Base-by-base conservation (phyloP, 176 grass and related monocot species). In the Tillandsia leiboldiana region DNA sequence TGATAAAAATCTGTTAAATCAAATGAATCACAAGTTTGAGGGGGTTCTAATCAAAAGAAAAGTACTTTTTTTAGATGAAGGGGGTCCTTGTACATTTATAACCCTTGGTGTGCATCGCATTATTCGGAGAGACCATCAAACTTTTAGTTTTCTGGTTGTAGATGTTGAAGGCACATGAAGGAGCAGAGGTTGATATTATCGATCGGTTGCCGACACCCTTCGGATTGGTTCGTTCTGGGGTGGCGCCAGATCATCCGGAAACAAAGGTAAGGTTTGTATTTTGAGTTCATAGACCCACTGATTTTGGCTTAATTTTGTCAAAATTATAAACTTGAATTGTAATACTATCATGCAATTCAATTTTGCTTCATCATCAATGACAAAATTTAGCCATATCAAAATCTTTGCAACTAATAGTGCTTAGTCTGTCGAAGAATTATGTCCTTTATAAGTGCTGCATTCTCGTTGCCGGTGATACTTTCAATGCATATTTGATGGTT, bases 161-260 rank as follows among this genome's bases (percentile, higher is more conserved):
- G 93, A 85, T 97, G 84, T 61, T 92, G 51, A 97, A 90, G 77
- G 82, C 86, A 48, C 84, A 77, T 75, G 77, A 86, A 80, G 70
- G 51, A 49, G 86, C 74, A 26, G 74, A 83, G 8, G 77, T 97
- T 6, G 89, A 97, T 72, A 81, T 97, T n/a, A 85, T 92, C 66
- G 94, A 92, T 66, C 86, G 89, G 7, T 58, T 97, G 50, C 84
- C 86, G 2, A 97, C 84, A 9, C 94, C 89, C 4, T 97, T 97
- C 82, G 89, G 89, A 52, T 83, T 92, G 66, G 86, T 97, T 29
- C 81, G 89, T 72, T 90, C 89, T 28, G 86, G 89, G 53, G 94
- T 97, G 17, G 94, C 94, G 49, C 94, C 89, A 15, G 86, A 97
- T 87, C 94, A 97, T 82, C 94, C 86, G 6, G 86, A 97, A 75